Percentiles rank a stretch among this genome's conserved stretches.
phyloP scores from a whole-genome alignment of 208 protist genomes.

The Phytomonas francai region DNA sequence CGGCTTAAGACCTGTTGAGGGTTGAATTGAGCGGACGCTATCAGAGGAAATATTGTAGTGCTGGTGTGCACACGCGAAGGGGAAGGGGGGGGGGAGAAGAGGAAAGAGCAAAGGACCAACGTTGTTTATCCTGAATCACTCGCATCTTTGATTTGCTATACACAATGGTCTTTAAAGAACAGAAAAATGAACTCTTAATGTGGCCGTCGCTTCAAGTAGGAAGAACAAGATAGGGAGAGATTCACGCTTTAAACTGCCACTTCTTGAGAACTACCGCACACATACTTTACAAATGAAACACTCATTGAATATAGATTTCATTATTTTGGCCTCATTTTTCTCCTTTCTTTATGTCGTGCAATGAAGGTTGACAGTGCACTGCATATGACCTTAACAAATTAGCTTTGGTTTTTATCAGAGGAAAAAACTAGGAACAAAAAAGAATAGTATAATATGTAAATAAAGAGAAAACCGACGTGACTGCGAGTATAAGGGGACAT shows the following conservation, averaged over 20 bases:
- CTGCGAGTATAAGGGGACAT: neutral
- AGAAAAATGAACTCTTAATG: neutral
- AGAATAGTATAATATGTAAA: neutral
- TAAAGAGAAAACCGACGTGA: neutral
- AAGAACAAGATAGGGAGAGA: neutral
- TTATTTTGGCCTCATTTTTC: neutral
- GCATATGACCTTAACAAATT: too few relatives aligned
- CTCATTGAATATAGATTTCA: neutral
- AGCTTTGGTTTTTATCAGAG: too few relatives aligned
- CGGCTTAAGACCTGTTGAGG: conserved; percentile 37
- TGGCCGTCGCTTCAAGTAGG: neutral
- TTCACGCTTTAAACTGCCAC: neutral
- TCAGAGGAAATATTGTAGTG: neutral
- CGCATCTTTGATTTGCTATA: neutral
- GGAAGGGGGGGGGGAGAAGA: neutral
- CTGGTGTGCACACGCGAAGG: neutral
- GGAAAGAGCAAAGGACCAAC: neutral
- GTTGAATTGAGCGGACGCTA: conserved; percentile 9
- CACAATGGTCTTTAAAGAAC: neutral
- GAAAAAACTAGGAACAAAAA: too few relatives aligned
- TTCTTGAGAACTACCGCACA: neutral
- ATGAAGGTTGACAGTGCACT: neutral
- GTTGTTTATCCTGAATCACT: neutral
- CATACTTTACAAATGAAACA: neutral
- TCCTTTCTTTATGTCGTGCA: neutral